Base-by-base conservation (phyloP, 768 basidiomycete species). In the Lactarius psammicola region DNA sequence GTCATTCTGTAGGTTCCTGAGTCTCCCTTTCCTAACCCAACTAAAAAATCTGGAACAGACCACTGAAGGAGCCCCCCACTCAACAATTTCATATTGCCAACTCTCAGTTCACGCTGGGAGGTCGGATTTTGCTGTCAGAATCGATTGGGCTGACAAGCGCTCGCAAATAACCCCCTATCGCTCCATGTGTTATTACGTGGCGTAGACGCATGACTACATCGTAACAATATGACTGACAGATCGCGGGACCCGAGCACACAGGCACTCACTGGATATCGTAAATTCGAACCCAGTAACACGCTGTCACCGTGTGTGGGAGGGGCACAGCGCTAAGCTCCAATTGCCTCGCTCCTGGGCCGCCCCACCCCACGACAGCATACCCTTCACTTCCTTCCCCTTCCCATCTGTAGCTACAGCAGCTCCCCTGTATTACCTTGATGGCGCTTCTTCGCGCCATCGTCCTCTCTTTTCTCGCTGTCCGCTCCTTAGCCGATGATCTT, bases 221-320 rank as follows among this genome's bases (percentile, higher is more conserved):
- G n/a, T n/a, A 23, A 46, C 44, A 13, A 44, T 15, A 20, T 46
- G 9, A 46, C 20, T n/a, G 20, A 17, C 36, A 17, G 36, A 10
- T n/a, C 2, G 11, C 23, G 11, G 18, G 10, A 49, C 18, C 1
- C 23, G 46, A 49, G 4, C 11, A 13, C 23, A 23, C 23, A 49
- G 18, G 46, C 46, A 5, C 46, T 13, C n/a, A 46, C 18, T n/a
- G 9, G 4, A 18, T 15, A 44, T 31, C 10, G n/a, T 31, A 9
- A 30, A 28, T 23, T 36, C 7, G 31, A 73, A 73, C 63, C 46
- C 74, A 15, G 55, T 77, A n/a, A 69, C 76, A 2, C 40, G 40
- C 77, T 70, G 70, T 64, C 60, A 38, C 36, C 36, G 15, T 38
- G 13, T 15, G 62, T 74, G 59, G 73, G 72, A 26, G 71, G n/a